phyloP scores from a whole-genome alignment of 495 filamentous ascomycete genomes.

The Parathielavia hyrcaniae region DNA sequence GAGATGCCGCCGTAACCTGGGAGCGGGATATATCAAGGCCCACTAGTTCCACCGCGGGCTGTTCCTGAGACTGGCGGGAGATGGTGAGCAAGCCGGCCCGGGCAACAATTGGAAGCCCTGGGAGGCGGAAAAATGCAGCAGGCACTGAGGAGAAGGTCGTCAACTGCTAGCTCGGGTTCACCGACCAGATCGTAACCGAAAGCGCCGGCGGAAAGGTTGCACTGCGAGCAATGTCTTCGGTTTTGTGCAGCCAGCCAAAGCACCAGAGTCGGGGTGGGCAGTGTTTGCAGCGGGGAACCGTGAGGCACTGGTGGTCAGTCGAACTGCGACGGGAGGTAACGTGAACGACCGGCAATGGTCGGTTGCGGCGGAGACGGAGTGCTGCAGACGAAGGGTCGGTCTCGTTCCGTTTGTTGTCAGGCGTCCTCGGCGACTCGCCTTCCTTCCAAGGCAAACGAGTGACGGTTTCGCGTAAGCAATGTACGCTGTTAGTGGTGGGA shows the following conservation, averaged over 20 bases:
- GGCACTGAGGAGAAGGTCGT: constrained; percentile 9
- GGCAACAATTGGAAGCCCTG: neutral
- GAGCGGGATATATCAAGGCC: constrained; percentile 23
- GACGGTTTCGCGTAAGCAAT: neutral
- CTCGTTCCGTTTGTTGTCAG: neutral
- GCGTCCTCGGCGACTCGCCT: neutral
- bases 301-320: neutral
- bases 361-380: constrained; percentile 4
- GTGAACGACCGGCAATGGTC: neutral
- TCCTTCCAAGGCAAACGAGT: neutral
- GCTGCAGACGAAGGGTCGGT: neutral
- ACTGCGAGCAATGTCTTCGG: constrained; percentile 29
- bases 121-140: constrained; percentile 21
- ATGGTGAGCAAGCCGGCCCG: neutral
- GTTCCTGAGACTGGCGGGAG: constrained; percentile 3
- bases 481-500: neutral
- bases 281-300: constrained; percentile 7
- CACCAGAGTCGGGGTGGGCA: constrained; percentile 12
- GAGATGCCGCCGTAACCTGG: constrained; percentile 41
- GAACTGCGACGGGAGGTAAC: constrained; percentile 12
- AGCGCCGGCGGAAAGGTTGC: constrained; percentile 21
- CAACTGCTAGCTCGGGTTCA: constrained; percentile 9
- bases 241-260: constrained; percentile 22
- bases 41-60: constrained; percentile 19
- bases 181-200: constrained; percentile 16